A percentile compares a stretch with the other conserved stretches of the same genome.
Evolutionary conservation across 2,329 filamentous ascomycete genomes (phyloP).

Genomic region (Penicillium sp.): DNA sequence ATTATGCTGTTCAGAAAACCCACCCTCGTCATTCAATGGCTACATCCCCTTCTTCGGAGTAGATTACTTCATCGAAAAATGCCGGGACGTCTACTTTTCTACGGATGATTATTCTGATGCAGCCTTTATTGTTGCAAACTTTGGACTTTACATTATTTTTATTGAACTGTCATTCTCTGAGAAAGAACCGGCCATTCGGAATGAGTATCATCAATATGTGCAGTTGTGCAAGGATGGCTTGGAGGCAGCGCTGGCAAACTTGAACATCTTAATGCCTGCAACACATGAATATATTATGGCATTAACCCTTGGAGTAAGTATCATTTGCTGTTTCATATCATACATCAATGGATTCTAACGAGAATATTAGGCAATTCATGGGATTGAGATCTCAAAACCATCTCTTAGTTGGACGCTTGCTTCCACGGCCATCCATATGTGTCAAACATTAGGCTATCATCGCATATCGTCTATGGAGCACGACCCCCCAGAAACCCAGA

Average conservation of each 20-base stretch:
- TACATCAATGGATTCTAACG: background rate
- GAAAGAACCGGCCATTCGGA: slow-evolving; percentile 19
- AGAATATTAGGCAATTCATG: slow-evolving; percentile 54
- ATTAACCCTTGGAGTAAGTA: slow-evolving; percentile 55
- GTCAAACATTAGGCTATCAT: slow-evolving; percentile 64
- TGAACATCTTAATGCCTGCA: slow-evolving; percentile 59
- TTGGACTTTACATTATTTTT: slow-evolving; percentile 41
- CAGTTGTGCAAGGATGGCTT: slow-evolving; percentile 45
- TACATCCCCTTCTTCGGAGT: slow-evolving; percentile 36
- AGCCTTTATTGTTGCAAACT: slow-evolving; percentile 42
- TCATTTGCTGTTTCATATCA: background rate
- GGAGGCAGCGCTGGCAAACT: slow-evolving; percentile 46
- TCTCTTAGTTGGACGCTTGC: slow-evolving; percentile 65
- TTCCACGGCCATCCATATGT: slow-evolving; percentile 59
- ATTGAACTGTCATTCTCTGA: slow-evolving; percentile 28
- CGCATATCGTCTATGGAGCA: slow-evolving; percentile 29
- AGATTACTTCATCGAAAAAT: slow-evolving; percentile 38
- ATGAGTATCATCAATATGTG: slow-evolving; percentile 32
- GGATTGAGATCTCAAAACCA: slow-evolving; percentile 62
- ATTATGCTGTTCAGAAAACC: slow-evolving; percentile 19
- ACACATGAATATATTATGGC: slow-evolving; percentile 59
- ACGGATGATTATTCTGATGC: slow-evolving; percentile 43
- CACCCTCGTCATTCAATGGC: slow-evolving; percentile 23
- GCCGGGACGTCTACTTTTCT: slow-evolving; percentile 46
- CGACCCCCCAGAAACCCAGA: slow-evolving; percentile 27